These are phyloP conservation scores for Lactarius psammicola DNA, from an alignment of 768 basidiomycete genomes.

Conservation along the genomic window DNA sequence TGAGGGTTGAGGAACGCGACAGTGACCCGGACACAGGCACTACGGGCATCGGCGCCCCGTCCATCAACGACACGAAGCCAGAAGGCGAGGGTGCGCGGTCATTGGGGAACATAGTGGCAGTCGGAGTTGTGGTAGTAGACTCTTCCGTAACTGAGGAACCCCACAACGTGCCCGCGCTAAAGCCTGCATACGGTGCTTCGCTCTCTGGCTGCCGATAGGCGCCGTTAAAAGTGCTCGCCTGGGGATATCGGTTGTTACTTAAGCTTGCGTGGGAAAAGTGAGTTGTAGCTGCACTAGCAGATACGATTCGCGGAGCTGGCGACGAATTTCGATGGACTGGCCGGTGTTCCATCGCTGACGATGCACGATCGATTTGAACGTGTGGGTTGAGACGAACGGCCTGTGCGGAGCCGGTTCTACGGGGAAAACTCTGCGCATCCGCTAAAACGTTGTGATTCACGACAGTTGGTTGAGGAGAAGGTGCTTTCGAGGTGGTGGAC, in stretches of 20 bases:
- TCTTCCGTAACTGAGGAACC: constrained; percentile 45
- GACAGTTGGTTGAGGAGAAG: constrained; percentile 61
- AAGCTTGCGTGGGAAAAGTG: constrained; percentile 48
- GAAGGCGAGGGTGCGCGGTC: constrained; percentile 34
- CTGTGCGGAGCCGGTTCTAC: constrained; percentile 69
- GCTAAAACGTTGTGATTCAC: constrained; percentile 38
- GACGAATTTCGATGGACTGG: constrained; percentile 45
- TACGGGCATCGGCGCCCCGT: constrained; percentile 45
- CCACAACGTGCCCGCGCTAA: constrained; percentile 54
- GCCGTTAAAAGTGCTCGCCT: background rate
- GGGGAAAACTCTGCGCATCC: constrained; percentile 39
- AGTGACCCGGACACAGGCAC: constrained; percentile 28
- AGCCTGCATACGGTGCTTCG: background rate
- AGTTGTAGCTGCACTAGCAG: constrained; percentile 51
- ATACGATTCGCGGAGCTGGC: constrained; percentile 53
- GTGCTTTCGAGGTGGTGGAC: constrained; percentile 70
- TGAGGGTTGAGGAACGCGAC: constrained; percentile 24
- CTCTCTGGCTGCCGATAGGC: constrained; percentile 10
- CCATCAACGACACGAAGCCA: constrained; percentile 82
- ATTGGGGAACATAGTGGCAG: constrained; percentile 61
- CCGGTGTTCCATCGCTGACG: constrained; percentile 78
- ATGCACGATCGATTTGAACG: constrained; percentile 62
- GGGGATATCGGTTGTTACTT: constrained; percentile 32
- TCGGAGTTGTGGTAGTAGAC: constrained; percentile 55
- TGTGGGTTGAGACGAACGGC: constrained; percentile 50